Evolutionary conservation across 2,329 filamentous ascomycete species (phyloP).

Genomic region (Aspergillus melleus): DNA sequence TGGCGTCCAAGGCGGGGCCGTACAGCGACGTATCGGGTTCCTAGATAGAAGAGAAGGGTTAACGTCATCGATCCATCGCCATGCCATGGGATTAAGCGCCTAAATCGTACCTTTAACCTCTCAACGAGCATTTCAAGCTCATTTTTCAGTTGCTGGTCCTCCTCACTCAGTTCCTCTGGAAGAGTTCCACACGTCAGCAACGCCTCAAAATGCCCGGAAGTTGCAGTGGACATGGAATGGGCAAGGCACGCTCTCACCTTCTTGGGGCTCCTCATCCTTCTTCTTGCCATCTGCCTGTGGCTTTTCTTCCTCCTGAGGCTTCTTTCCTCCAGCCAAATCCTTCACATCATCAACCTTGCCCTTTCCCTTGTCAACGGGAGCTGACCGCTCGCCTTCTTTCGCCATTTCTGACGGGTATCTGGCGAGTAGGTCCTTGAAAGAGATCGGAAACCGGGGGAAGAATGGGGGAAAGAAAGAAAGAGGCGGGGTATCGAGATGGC

Average conservation of each 20-base stretch:
- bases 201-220: conserved; percentile 36
- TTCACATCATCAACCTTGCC: conserved; percentile 76
- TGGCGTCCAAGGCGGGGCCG: conserved; percentile 87
- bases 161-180: conserved; percentile 89
- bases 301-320: conserved; percentile 67
- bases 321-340: conserved; percentile 58
- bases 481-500: conserved; percentile 11
- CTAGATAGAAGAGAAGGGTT: conserved; percentile 47
- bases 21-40: conserved; percentile 86
- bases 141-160: conserved; percentile 96
- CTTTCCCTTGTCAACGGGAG: conserved; percentile 91
- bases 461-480: conserved; percentile 3
- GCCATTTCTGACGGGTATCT: conserved; percentile 65
- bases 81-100: conserved; percentile 7
- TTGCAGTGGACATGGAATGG: conserved; percentile 3
- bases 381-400: conserved; percentile 85
- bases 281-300: conserved; percentile 66
- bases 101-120: conserved; percentile 71
- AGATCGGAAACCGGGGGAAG: conserved; percentile 5
- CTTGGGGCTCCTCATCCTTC: conserved; percentile 69
- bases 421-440: conserved; percentile 26
- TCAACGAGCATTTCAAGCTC: conserved; percentile 98
- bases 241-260: conserved; percentile 48
- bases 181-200: conserved; percentile 36
- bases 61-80: conserved; percentile 25